phyloP scores from a whole-genome alignment of 495 filamentous ascomycete genomes.

The Penicillium lividum region DNA sequence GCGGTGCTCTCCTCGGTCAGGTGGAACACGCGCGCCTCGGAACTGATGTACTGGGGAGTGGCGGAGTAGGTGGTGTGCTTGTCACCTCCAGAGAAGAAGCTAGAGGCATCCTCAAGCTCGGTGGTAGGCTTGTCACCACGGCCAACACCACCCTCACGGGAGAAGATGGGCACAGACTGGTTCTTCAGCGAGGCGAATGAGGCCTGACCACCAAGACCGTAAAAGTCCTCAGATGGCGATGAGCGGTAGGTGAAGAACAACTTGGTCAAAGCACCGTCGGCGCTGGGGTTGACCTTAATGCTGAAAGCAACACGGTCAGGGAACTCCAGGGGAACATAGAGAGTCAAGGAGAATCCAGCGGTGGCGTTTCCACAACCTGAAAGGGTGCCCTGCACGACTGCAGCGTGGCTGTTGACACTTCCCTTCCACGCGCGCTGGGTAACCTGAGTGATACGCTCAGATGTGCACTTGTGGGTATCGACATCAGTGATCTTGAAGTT shows the following conservation, averaged over 20 bases:
- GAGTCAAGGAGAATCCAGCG: slow-evolving; percentile 14
- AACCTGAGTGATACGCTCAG: slow-evolving; percentile 18
- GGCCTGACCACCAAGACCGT: slow-evolving; percentile 29
- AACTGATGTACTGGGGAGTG: slow-evolving; percentile 27
- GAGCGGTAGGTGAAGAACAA: slow-evolving; percentile 26
- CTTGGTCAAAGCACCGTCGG: slow-evolving; percentile 14
- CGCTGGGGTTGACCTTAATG: slow-evolving; percentile 15
- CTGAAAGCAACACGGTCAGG: slow-evolving; percentile 25
- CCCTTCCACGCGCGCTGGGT: slow-evolving; percentile 5
- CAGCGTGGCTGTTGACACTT: slow-evolving; percentile 20
- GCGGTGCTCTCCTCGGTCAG: slow-evolving; percentile 26
- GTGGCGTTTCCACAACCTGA: slow-evolving; percentile 21
- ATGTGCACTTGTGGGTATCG: slow-evolving; percentile 23
- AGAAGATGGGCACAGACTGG: slow-evolving; percentile 30
- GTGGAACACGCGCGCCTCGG: slow-evolving; percentile 22
- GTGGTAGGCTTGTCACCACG: slow-evolving; percentile 31
- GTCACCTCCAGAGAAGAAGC: slow-evolving; percentile 29
- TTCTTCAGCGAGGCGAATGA: slow-evolving; percentile 34
- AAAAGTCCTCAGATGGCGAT: slow-evolving; percentile 27
- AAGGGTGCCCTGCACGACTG: slow-evolving; percentile 20
- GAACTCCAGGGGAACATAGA: slow-evolving; percentile 23
- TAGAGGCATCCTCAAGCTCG: slow-evolving; percentile 18
- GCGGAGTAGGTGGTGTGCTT: slow-evolving; percentile 27
- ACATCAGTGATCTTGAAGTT: slow-evolving; percentile 30
- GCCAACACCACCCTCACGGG: slow-evolving; percentile 30